A percentile compares a stretch with the other conserved stretches of the same genome.
Conservation (phyloP, 2,329 filamentous ascomycete genomes). For the Davidsoniella virescens region DNA sequence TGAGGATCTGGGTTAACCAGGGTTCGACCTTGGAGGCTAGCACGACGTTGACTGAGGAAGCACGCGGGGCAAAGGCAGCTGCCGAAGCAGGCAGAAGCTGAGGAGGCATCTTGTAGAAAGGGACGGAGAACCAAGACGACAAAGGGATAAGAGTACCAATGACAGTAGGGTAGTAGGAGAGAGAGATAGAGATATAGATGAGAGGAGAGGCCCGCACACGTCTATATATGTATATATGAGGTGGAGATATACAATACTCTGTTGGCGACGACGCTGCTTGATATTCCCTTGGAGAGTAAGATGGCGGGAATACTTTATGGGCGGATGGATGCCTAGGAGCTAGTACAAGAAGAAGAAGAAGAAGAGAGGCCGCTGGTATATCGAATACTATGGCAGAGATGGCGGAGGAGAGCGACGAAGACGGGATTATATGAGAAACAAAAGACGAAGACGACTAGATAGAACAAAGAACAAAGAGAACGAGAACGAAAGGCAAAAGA, state of each 20-base stretch:
- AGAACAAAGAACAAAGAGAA: constrained; percentile 4
- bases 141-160: constrained; percentile 13
- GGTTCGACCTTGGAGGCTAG: constrained; percentile 82
- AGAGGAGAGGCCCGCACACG: neutral
- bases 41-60: constrained; percentile 84
- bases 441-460: constrained; percentile 18
- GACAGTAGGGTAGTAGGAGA: constrained; percentile 7
- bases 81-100: constrained; percentile 89
- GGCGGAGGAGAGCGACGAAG: constrained; percentile 12
- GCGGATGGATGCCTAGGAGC: neutral
- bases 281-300: neutral
- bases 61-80: constrained; percentile 83
- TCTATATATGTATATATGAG: neutral
- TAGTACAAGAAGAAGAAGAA: constrained; percentile 1
- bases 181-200: constrained; percentile 12
- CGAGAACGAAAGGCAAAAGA: constrained; percentile 7
- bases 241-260: neutral
- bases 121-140: constrained; percentile 15
- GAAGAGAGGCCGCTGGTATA: constrained; percentile 6
- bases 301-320: neutral
- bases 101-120: constrained; percentile 56
- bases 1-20: constrained; percentile 92
- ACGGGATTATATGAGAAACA: constrained; percentile 20
- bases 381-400: neutral
- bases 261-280: neutral